Evolutionary conservation across 306 rosid species (phyloP).

Genomic region (Trifolium pratense): DNA sequence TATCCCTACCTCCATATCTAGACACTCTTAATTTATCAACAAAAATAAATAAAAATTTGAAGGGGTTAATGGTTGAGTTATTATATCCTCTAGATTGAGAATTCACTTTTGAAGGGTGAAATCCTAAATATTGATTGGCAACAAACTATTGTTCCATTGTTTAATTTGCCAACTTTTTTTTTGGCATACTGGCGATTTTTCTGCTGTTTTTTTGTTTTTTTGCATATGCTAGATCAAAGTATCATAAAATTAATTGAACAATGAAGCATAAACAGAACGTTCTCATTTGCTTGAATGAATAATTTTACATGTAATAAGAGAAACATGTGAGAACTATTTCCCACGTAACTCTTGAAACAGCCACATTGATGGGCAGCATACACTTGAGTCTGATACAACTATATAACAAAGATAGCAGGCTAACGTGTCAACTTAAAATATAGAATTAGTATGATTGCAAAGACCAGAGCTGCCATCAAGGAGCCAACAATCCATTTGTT

Average conservation of each 20-base stretch:
- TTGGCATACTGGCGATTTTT: neutral
- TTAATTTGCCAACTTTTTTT: neutral
- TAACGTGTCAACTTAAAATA: constrained; percentile 54
- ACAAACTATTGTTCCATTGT: neutral
- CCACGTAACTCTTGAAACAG: constrained; percentile 13
- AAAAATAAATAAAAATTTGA: too few species aligned
- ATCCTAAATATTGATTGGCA: neutral
- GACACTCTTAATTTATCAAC: too few species aligned
- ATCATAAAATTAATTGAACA: constrained; percentile 10
- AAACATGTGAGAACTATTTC: constrained; percentile 21
- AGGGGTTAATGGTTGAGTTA: neutral
- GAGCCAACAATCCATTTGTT: constrained; percentile 65
- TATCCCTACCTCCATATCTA: too few species aligned
- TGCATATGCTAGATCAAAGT: neutral
- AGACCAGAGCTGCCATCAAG: constrained; percentile 49
- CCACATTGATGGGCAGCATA: constrained; percentile 15
- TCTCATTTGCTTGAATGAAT: constrained; percentile 23
- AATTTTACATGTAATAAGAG: neutral
- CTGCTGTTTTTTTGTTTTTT: neutral
- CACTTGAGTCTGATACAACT: constrained; percentile 20
- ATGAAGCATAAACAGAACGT: neutral
- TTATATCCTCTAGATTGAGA: neutral
- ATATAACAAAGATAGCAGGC: constrained; percentile 20
- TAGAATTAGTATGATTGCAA: constrained; percentile 58
- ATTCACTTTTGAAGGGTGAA: neutral